Percentiles rank a stretch among this genome's conserved stretches.
phyloP scores from a whole-genome alignment of 345 rosid genomes.

The Tarenaya hassleriana region DNA sequence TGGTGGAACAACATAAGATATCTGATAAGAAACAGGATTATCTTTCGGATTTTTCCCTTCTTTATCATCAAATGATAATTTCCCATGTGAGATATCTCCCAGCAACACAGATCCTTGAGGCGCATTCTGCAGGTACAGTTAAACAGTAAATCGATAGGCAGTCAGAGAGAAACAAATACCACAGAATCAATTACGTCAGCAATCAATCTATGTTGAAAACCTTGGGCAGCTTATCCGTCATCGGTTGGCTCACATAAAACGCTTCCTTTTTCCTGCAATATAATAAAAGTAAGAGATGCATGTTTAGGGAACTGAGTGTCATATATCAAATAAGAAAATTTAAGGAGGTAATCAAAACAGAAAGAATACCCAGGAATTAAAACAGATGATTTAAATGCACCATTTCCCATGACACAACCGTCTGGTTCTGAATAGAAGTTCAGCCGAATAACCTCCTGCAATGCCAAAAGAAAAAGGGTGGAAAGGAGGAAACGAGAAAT shows the following conservation, averaged over 20 bases:
- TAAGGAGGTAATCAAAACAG: slow-evolving; percentile 5
- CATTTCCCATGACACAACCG: slow-evolving; percentile 87
- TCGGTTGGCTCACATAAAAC: slow-evolving; percentile 74
- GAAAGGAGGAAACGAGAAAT: slow-evolving; percentile 9
- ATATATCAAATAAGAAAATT: slow-evolving; percentile 3
- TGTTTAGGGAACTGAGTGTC: slow-evolving; percentile 1
- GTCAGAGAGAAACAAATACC: slow-evolving; percentile 13
- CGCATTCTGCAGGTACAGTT: slow-evolving; percentile 50
- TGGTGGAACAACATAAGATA: slow-evolving; percentile 80
- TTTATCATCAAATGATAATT: slow-evolving; percentile 44
- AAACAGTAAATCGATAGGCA: neutral
- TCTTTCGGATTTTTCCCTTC: slow-evolving; percentile 50
- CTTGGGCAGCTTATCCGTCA: slow-evolving; percentile 63
- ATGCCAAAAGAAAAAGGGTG: slow-evolving; percentile 10
- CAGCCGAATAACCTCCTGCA: slow-evolving; percentile 60
- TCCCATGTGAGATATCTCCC: slow-evolving; percentile 79
- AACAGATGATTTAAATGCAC: slow-evolving; percentile 69
- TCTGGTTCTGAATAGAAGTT: slow-evolving; percentile 90
- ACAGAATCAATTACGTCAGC: slow-evolving; percentile 3
- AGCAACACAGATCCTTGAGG: slow-evolving; percentile 74
- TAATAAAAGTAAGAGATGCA: slow-evolving; percentile 20
- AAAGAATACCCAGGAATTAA: slow-evolving; percentile 75
- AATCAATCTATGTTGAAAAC: slow-evolving; percentile 16
- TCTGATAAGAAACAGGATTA: slow-evolving; percentile 59
- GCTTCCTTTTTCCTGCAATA: slow-evolving; percentile 74